Base-by-base conservation (phyloP, 2,329 filamentous ascomycete species). In the Hymenoscyphus scutula region DNA sequence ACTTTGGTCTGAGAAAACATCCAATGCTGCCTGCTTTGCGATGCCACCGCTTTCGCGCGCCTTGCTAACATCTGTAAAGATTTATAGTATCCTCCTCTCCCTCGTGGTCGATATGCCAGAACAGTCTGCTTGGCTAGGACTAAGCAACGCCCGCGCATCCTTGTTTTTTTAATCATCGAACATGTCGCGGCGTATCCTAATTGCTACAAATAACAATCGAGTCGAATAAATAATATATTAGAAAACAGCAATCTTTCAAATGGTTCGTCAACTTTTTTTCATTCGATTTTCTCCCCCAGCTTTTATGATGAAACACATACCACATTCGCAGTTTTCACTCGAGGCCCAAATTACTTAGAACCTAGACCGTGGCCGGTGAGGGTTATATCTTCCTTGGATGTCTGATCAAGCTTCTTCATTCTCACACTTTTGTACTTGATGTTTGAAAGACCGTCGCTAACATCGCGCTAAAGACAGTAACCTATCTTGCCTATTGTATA, bases 261-360 rank as follows among this genome's bases (percentile, higher is more conserved):
- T 65, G 65, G 64, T 70, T 53, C 68, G 67, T 67, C 58, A 57
- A 25, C 19, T 3, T 19, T 53, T 60, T 19, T 51, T 25, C n/a
- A 34, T 5, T 64, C 45, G 19, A 68, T 62, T 45, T 41, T 61
- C 60, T 34, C 13, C 45, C 30, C 32, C 38, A 58, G 70, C 74
- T 73, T 71, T 71, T 73, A 86, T 89, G 88, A 90, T 90, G 87
- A 90, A 89, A 87, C 77, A 83, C 83, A 81, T 87, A 84, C 82
- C 80, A 84, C 81, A 90, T 91, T 92, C 89, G 89, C 89, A 92
- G 89, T 92, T 92, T 92, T 86, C 89, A 90, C 89, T 90, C 81
- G 87, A 90, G 86, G 83, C 82, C 82, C 78, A 74, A 58, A 63
- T 61, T 57, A 59, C 71, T 73, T 76, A 85, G 88, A 87, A 86